Percentiles rank a stretch among this genome's conserved stretches.
phyloP scores from a whole-genome alignment of 2,329 filamentous ascomycete genomes.

The Plectosphaerella cucumerina region DNA sequence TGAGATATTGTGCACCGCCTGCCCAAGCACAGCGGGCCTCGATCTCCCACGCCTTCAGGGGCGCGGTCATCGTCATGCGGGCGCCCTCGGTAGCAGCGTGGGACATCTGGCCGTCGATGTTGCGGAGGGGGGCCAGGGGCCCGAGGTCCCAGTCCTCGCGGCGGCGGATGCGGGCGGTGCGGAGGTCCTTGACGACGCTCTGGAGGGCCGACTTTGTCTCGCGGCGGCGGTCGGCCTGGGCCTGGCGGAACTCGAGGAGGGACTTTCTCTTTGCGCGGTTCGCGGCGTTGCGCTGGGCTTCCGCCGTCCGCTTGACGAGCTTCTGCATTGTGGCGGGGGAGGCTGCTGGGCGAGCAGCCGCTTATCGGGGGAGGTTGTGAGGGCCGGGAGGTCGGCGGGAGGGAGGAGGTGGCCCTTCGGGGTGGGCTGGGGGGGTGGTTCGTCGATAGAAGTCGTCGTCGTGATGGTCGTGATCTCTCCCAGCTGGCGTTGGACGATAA shows the following conservation, averaged over 20 bases:
- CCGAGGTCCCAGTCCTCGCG: constrained; percentile 78
- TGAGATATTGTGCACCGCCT: constrained; percentile 53
- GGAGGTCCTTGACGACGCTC: constrained; percentile 20
- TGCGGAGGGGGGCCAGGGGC: constrained; percentile 70
- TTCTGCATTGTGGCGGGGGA: constrained; percentile 57
- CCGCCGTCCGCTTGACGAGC: constrained; percentile 60
- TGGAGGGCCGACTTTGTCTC: constrained; percentile 31
- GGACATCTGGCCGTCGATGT: constrained; percentile 54
- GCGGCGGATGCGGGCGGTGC: constrained; percentile 43
- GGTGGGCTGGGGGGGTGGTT: neutral
- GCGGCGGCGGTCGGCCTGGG: constrained; percentile 22
- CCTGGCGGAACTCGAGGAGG: constrained; percentile 21
- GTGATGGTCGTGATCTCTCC: constrained; percentile 1
- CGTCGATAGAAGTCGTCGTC: neutral
- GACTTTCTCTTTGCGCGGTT: constrained; percentile 41
- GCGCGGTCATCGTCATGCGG: constrained; percentile 29
- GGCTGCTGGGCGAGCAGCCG: neutral
- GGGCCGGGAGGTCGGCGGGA: constrained; percentile 2
- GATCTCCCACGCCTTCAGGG: constrained; percentile 26
- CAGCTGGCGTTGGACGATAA: neutral
- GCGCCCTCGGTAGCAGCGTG: constrained; percentile 45
- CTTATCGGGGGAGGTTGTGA: constrained; percentile 1
- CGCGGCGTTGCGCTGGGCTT: constrained; percentile 61
- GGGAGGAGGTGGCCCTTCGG: constrained; percentile 3
- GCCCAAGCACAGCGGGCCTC: constrained; percentile 49